Conservation (phyloP, 257 asterid genomes). For the Vinca minor region DNA sequence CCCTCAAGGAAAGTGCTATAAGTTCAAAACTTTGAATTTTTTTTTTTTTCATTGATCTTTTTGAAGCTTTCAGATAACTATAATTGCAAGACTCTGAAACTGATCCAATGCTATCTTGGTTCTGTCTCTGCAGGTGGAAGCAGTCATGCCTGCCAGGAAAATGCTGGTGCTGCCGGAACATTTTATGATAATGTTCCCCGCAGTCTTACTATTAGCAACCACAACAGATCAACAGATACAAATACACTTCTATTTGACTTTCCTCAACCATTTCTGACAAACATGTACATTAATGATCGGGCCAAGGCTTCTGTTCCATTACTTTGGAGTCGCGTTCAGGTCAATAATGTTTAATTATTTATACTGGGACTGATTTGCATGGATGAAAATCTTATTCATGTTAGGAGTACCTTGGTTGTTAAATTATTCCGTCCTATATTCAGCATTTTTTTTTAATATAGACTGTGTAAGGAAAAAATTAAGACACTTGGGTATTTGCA, state of each 20-base stretch:
- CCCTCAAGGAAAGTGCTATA: not conserved
- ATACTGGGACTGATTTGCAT: not conserved
- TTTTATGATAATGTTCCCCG: slow-evolving; percentile 89
- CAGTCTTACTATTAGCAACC: slow-evolving; percentile 86
- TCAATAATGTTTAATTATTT: slow-evolving; percentile 19
- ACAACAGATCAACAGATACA: slow-evolving; percentile 64
- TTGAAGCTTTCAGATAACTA: not conserved
- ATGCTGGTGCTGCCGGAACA: slow-evolving; percentile 99
- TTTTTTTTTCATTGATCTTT: not conserved
- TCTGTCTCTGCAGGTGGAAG: slow-evolving; percentile 67
- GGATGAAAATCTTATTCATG: not conserved
- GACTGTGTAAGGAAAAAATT: not conserved
- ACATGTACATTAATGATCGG: slow-evolving; percentile 66
- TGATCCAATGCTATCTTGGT: slow-evolving; percentile 19
- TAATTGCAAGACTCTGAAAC: not conserved
- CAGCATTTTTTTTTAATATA: not conserved
- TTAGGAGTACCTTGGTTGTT: not conserved
- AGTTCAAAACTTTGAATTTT: not conserved
- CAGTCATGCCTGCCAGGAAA: slow-evolving; percentile 83
- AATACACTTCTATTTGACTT: slow-evolving; percentile 93
- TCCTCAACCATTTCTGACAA: slow-evolving; percentile 85
- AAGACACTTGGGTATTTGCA: slow-evolving; percentile 18
- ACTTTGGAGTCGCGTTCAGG: slow-evolving; percentile 99
- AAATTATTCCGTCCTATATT: not conserved
- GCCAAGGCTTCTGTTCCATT: slow-evolving; percentile 96